A percentile compares a stretch with the other conserved stretches of the same genome.
Conservation (phyloP, 768 basidiomycete species). For the Fomitopsis serialis region DNA sequence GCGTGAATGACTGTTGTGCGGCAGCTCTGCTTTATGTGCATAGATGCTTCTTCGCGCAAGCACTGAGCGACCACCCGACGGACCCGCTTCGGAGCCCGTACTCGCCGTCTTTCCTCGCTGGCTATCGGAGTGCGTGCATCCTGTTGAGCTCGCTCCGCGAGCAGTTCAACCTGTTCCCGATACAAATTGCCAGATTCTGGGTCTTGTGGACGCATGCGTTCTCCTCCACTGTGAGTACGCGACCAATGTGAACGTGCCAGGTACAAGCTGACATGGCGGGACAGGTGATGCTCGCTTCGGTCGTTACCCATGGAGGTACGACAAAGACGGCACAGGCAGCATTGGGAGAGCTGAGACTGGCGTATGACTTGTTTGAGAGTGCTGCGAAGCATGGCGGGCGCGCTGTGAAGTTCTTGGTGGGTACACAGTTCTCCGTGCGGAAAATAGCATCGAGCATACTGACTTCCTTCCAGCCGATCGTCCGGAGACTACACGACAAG, state of each 20-base stretch:
- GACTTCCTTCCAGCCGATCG: conserved; percentile 45
- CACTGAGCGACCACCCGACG: conserved; percentile 57
- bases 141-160: conserved; percentile 43
- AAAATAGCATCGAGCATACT: neutral
- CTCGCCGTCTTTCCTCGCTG: conserved; percentile 68
- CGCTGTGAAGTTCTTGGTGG: conserved; percentile 64
- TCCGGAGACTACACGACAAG: conserved; percentile 55
- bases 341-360: conserved; percentile 55
- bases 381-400: conserved; percentile 62
- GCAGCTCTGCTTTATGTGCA: conserved; percentile 64
- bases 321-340: conserved; percentile 72
- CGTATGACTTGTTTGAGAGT: conserved; percentile 58
- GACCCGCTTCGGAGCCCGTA: conserved; percentile 68
- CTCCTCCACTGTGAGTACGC: conserved; percentile 33
- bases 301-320: conserved; percentile 62
- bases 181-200: conserved; percentile 60
- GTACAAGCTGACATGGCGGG: neutral
- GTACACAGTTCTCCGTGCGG: conserved; percentile 15
- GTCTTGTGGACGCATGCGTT: conserved; percentile 54
- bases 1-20: conserved; percentile 56
- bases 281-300: conserved; percentile 72
- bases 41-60: conserved; percentile 65
- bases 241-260: no score
- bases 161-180: conserved; percentile 53
- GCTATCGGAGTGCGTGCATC: conserved; percentile 67